phyloP scores from a whole-genome alignment of 768 basidiomycete species.

The Imleria badia region DNA sequence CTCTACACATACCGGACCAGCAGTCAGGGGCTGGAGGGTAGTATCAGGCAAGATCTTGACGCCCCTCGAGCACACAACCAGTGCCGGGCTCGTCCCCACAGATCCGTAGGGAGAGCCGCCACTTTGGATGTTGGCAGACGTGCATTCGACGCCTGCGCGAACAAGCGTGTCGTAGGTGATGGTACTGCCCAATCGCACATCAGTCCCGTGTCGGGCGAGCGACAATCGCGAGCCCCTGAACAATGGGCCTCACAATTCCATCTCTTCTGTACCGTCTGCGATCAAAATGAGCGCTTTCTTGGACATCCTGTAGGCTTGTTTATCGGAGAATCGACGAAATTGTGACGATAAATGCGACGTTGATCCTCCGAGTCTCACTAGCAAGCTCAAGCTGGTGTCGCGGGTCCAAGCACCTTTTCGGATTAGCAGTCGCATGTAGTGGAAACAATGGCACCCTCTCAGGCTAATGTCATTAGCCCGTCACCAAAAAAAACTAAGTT shows the following conservation, averaged over 20 bases:
- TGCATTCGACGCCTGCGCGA: conserved; percentile 64
- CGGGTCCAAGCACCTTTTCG: not conserved
- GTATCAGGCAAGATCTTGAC: conserved; percentile 70
- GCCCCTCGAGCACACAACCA: conserved; percentile 68
- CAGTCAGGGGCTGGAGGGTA: conserved; percentile 44
- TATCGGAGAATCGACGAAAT: not conserved
- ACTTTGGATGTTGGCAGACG: conserved; percentile 63
- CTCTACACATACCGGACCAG: conserved; percentile 44
- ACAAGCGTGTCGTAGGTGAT: conserved; percentile 82
- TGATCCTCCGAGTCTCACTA: not conserved
- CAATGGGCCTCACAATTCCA: conserved; percentile 59
- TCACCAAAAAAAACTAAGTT: too few relatives aligned
- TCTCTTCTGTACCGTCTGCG: conserved; percentile 84
- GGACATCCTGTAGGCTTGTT: conserved; percentile 15
- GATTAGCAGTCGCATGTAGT: not conserved
- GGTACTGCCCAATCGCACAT: conserved; percentile 45
- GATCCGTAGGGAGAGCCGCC: conserved; percentile 25
- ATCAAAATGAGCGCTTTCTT: conserved; percentile 64
- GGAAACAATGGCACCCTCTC: too few relatives aligned
- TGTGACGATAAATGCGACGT: not conserved
- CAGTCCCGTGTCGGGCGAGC: not conserved
- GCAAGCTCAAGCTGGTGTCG: not conserved
- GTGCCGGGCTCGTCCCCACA: conserved; percentile 38
- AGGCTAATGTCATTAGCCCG: too few relatives aligned
- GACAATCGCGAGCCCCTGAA: not conserved